Evolutionary conservation across 169 alveolate species (phyloP).

Genomic region (Eimeria necatrix): DNA sequence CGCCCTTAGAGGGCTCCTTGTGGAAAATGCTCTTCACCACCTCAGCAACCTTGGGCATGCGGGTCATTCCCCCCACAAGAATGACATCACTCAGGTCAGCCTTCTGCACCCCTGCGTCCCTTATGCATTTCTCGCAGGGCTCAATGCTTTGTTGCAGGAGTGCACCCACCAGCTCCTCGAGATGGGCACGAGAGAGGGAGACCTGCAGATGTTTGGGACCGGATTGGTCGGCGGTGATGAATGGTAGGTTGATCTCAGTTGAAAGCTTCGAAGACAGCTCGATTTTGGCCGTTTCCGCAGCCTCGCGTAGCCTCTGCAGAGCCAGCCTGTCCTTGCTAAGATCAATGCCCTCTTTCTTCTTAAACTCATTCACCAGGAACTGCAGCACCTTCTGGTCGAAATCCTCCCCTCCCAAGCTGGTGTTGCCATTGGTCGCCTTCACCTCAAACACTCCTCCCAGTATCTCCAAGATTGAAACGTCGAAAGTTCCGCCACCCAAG

Average conservation of each 20-base stretch:
- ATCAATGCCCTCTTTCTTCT: constrained; percentile 92
- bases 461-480: constrained; percentile 97
- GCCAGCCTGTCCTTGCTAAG: constrained; percentile 85
- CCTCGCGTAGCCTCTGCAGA: constrained; percentile 95
- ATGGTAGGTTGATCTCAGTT: constrained; percentile 97
- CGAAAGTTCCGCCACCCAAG: constrained; percentile 99
- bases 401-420: constrained; percentile 99
- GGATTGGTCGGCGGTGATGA: constrained; percentile 98
- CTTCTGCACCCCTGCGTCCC: constrained; percentile 91
- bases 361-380: constrained; percentile 97
- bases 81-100: constrained; percentile 95
- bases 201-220: constrained; percentile 99
- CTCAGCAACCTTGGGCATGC: constrained; percentile 99
- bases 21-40: constrained; percentile 94
- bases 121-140: constrained; percentile 98
- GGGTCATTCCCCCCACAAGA: constrained; percentile 99
- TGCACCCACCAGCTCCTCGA: constrained; percentile 97
- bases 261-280: constrained; percentile 99
- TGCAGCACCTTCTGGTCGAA: constrained; percentile 98
- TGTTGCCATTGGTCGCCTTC: constrained; percentile 99
- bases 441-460: constrained; percentile 99
- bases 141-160: constrained; percentile 96
- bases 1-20: constrained; percentile 93
- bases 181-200: constrained; percentile 86
- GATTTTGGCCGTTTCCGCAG: constrained; percentile 98